Evolutionary conservation across 345 rosid species (phyloP).

Genomic region (Eucalyptus erythrocorys): DNA sequence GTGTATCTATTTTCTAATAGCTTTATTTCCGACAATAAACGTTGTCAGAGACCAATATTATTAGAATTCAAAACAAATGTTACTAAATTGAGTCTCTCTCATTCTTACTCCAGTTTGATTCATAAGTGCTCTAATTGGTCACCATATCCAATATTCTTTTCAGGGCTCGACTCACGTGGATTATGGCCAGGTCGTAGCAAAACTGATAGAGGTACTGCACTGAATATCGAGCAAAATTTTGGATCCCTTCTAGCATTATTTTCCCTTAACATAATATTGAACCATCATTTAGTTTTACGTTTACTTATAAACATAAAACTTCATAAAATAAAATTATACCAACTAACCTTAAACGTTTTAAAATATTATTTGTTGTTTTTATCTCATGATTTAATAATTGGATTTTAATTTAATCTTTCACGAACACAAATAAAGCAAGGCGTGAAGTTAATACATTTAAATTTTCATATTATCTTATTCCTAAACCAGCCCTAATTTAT

Average conservation of each 20-base stretch:
- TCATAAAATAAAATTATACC: no score
- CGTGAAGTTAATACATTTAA: no score
- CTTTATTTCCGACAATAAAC: not conserved
- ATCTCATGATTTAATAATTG: no score
- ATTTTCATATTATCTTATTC: no score
- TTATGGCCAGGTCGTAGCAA: not conserved
- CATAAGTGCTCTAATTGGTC: not conserved
- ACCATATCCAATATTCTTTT: not conserved
- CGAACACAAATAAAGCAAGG: no score
- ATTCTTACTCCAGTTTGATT: not conserved
- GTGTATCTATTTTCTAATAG: not conserved
- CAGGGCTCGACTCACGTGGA: not conserved
- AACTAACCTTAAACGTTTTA: no score
- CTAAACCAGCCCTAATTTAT: no score
- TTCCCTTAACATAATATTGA: no score
- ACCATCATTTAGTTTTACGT: no score
- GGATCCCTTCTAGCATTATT: not conserved
- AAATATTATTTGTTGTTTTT: no score
- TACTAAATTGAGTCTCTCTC: not conserved
- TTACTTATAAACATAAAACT: no score
- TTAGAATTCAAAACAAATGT: not conserved
- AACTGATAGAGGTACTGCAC: not conserved
- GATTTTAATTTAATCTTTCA: no score
- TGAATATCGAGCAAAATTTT: not conserved
- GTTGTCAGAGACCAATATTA: not conserved